These are phyloP conservation scores for Chrysanthemum lavandulifolium DNA, from an alignment of 129 eudicot species.

Conservation along the genomic window DNA sequence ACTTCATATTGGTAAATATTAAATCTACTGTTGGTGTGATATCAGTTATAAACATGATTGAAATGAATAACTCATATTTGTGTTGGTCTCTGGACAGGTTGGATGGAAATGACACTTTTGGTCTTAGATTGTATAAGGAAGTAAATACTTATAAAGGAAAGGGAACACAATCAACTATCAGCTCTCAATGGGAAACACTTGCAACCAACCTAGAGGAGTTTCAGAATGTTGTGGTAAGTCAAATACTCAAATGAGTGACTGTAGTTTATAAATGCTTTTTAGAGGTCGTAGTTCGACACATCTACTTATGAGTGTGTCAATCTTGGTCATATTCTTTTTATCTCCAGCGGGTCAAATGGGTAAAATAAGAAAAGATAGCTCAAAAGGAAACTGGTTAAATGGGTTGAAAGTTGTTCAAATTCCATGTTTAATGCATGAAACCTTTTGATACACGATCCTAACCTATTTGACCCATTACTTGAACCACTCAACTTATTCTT, in stretches of 20 bases:
- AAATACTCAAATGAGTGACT: constrained; percentile 20
- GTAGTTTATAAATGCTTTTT: constrained; percentile 18
- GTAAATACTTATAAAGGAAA: constrained; percentile 35
- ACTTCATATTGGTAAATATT: constrained; percentile 57
- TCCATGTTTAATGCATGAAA: background rate
- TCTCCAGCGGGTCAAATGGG: background rate
- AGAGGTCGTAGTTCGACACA: background rate
- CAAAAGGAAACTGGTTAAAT: background rate
- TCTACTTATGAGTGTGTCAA: background rate
- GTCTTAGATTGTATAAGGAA: constrained; percentile 76
- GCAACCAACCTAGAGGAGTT: constrained; percentile 86
- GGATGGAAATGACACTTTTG: constrained; percentile 66
- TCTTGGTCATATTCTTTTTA: background rate
- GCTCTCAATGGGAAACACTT: constrained; percentile 73
- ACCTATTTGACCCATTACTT: background rate
- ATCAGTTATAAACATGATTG: background rate
- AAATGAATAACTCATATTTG: background rate
- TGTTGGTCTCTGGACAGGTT: constrained; percentile 45
- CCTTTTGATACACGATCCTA: background rate
- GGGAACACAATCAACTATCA: constrained; percentile 16
- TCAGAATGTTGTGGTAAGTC: constrained; percentile 63
- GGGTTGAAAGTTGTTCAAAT: background rate
- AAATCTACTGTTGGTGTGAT: constrained; percentile 3
- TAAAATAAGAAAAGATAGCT: background rate
- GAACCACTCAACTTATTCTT: background rate